Percentiles rank a stretch among this genome's conserved stretches.
Conservation (phyloP, 129 eudicot species). For the Oenanthe sinensis region DNA sequence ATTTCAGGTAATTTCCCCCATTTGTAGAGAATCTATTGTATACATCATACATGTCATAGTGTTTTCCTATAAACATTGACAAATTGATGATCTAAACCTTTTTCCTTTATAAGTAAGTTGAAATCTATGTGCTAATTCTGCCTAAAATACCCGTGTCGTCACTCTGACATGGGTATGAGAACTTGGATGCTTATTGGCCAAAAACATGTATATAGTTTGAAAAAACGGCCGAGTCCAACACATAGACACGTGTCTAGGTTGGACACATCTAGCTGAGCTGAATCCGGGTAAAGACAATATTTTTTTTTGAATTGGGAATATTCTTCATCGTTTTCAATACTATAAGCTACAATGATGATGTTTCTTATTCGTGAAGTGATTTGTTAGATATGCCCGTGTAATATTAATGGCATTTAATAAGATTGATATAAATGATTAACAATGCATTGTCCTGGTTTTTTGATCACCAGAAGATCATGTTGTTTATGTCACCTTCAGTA, state of each 20-base stretch:
- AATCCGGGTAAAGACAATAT: not conserved
- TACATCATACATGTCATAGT: not conserved
- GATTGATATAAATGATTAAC: not conserved
- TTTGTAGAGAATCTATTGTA: not conserved
- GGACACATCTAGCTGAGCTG: not conserved
- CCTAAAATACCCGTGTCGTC: not conserved
- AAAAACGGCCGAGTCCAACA: not conserved
- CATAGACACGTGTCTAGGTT: not conserved
- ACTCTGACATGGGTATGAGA: not conserved
- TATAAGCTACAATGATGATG: not conserved
- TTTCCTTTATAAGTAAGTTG: not conserved
- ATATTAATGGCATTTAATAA: not conserved
- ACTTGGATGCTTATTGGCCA: not conserved
- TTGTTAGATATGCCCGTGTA: not conserved
- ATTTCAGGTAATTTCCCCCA: constrained; percentile 58
- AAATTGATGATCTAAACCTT: not conserved
- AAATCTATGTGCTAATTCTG: not conserved
- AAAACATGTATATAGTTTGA: not conserved
- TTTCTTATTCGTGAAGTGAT: not conserved
- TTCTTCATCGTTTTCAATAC: not conserved
- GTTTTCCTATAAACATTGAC: not conserved
- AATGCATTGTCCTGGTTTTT: not conserved
- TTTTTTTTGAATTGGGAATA: not conserved
- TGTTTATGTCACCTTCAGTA: not conserved
- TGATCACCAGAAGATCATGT: not conserved